Base-by-base conservation (phyloP, 1,284 basidiomycete species). In the Apiotrichum siamense region DNA sequence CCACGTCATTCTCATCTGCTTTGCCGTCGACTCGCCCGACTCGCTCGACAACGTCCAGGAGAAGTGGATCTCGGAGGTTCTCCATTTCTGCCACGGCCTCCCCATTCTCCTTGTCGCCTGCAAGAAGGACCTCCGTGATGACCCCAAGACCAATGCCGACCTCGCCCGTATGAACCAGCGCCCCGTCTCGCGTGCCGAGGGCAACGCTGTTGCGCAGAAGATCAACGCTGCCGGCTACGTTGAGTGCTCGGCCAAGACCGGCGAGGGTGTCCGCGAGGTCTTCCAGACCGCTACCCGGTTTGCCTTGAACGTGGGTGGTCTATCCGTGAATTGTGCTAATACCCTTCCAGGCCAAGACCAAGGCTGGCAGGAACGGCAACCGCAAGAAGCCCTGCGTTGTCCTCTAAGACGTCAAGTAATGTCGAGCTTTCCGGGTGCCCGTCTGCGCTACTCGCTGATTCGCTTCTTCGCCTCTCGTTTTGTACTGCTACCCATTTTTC, bases 61-160 rank as follows among this genome's bases (percentile, higher is more conserved):
- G 77, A 94, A 93, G 87, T 94, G 90, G 90, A 88, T 90, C 66
- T 88, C 89, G 15, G 90, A 94, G 72, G 90, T 94, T 43, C 83
- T 87, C 76, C 90, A 94, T 75, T 94, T 93, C 77, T 93, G 90
- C 73, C 79, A 84, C 42, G 84, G 84, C 54, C 77, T 91, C 37
- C 90, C 90, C 49, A 84, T 91, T 77, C 85, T 93, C 68, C 84
- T 94, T 50, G 88, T 94, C 57, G 90, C 87, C 7, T 92, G 88
- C 80, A 94, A 94, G 80, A 91, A 86, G 77, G 88, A 91, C 76
- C 80, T 91, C 50, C 80, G 88, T 64, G 80, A 83, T 60, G 41
- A 43, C 27, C 78, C 80, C 42, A 82, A 85, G 71, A 86, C 88
- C 35, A 82, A 86, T 50, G 85, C 87, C 51, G 85, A 89, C 73